phyloP scores from a whole-genome alignment of 2,329 filamentous ascomycete species.

The Verticillium klebahnii region DNA sequence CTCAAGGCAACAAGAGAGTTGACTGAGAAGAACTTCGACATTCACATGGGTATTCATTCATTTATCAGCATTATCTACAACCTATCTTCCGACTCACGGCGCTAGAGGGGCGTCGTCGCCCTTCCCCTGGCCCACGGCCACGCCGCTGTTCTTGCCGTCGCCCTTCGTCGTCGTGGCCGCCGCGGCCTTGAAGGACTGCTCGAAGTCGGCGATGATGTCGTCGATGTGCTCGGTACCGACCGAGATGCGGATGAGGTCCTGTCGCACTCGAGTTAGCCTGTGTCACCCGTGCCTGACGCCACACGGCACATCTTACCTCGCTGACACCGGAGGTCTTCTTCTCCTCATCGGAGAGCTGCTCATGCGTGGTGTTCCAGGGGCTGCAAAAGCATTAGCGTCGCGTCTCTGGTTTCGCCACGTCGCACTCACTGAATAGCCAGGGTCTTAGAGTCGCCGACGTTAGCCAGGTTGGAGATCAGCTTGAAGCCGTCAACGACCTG shows the following conservation, averaged over 20 bases:
- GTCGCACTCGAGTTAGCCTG: constrained; percentile 2
- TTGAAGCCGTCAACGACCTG: constrained; percentile 92
- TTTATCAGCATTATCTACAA: not conserved
- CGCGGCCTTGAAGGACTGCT: constrained; percentile 74
- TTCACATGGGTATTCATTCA: not conserved
- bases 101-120: constrained; percentile 29
- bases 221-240: constrained; percentile 96
- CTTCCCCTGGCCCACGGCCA: constrained; percentile 22
- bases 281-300: not conserved
- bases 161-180: constrained; percentile 35
- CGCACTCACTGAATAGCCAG: constrained; percentile 71
- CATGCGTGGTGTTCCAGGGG: constrained; percentile 92
- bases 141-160: constrained; percentile 5
- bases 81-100: constrained; percentile 15
- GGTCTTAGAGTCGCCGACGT: constrained; percentile 94
- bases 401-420: not conserved
- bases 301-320: constrained; percentile 43
- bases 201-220: constrained; percentile 93
- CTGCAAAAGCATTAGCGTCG: constrained; percentile 13
- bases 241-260: constrained; percentile 91
- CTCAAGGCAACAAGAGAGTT: no score
- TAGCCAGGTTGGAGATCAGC: constrained; percentile 91
- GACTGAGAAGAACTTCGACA: no score
- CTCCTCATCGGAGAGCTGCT: constrained; percentile 83
- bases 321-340: constrained; percentile 77